phyloP scores from a whole-genome alignment of 1,284 basidiomycete species.

The Meripilus lineatus region DNA sequence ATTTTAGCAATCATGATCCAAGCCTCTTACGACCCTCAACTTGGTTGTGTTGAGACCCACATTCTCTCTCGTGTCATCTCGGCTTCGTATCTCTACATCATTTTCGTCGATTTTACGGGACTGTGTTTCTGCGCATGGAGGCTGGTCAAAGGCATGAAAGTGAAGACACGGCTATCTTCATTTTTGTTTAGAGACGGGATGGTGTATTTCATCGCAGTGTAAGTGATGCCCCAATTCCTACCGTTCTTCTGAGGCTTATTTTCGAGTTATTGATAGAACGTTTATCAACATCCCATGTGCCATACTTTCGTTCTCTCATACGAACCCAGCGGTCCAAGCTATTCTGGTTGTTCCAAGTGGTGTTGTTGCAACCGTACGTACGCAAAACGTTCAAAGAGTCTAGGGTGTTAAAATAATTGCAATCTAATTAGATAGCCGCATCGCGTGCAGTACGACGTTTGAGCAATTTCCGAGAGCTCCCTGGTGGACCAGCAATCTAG shows the following conservation, averaged over 20 bases:
- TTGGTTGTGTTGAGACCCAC: too few species aligned
- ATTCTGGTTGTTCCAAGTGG: conserved; percentile 72
- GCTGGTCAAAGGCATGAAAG: conserved; percentile 35
- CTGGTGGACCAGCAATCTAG: too few species aligned
- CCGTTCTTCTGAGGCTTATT: conserved; percentile 50
- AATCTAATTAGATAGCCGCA: conserved; percentile 55
- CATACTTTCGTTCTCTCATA: conserved; percentile 68
- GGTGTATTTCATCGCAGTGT: conserved; percentile 73
- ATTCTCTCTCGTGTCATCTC: too few species aligned
- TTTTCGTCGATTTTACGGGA: conserved; percentile 28
- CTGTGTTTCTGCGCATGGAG: conserved; percentile 37
- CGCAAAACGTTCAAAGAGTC: background rate
- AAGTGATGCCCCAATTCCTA: conserved; percentile 63
- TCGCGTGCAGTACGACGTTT: conserved; percentile 68
- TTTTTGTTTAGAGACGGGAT: conserved; percentile 68
- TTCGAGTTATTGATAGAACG: background rate
- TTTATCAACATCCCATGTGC: background rate
- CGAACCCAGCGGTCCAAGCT: conserved; percentile 75
- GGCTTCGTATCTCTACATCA: conserved; percentile 30
- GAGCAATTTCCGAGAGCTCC: too few species aligned
- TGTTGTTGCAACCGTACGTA: conserved; percentile 55
- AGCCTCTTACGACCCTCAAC: too few species aligned
- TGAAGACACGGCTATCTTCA: conserved; percentile 43
- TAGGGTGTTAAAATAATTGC: background rate
- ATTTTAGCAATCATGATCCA: too few species aligned